A percentile compares a stretch with the other conserved stretches of the same genome.
These are phyloP conservation scores for Orbilia javanica DNA, from an alignment of 2,329 filamentous ascomycete genomes.

Conservation along the genomic window DNA sequence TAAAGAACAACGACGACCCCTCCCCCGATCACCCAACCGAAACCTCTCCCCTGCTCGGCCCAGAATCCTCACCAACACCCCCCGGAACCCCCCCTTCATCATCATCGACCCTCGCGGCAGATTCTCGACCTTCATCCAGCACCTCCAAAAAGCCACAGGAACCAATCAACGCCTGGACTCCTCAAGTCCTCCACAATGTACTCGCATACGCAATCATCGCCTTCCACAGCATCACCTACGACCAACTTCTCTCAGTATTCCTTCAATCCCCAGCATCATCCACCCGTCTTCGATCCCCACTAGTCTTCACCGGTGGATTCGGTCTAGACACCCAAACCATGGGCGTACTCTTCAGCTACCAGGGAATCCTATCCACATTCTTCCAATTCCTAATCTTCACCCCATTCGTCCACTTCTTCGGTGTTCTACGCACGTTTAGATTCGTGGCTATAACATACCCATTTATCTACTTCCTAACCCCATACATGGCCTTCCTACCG, in stretches of 20 bases:
- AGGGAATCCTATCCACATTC: constrained; percentile 89
- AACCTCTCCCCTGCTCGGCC: constrained; percentile 61
- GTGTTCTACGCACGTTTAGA: constrained; percentile 84
- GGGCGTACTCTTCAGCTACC: constrained; percentile 86
- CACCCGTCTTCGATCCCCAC: constrained; percentile 69
- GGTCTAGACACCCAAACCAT: constrained; percentile 85
- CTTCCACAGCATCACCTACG: constrained; percentile 87
- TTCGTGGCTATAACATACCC: constrained; percentile 86
- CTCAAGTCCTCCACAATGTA: constrained; percentile 87
- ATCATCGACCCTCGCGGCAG: not conserved
- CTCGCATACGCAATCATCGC: constrained; percentile 91
- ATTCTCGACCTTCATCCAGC: constrained; percentile 18
- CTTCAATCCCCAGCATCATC: constrained; percentile 74
- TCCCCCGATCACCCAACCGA: constrained; percentile 12
- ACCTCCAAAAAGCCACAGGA: constrained; percentile 62
- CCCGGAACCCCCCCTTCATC: constrained; percentile 62
- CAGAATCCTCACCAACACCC: constrained; percentile 63
- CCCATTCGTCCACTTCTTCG: constrained; percentile 78
- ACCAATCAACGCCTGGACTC: constrained; percentile 77
- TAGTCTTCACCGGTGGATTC: constrained; percentile 90
- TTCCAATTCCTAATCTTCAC: constrained; percentile 88
- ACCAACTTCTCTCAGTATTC: constrained; percentile 92
- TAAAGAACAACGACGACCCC: not conserved
- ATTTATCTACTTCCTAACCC: constrained; percentile 78
- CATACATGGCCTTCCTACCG: constrained; percentile 89